Percentiles rank a stretch among this genome's conserved stretches.
These are phyloP conservation scores for Platanus orientalis DNA, from an alignment of 164 flowering plant genomes.

Conservation along the genomic window DNA sequence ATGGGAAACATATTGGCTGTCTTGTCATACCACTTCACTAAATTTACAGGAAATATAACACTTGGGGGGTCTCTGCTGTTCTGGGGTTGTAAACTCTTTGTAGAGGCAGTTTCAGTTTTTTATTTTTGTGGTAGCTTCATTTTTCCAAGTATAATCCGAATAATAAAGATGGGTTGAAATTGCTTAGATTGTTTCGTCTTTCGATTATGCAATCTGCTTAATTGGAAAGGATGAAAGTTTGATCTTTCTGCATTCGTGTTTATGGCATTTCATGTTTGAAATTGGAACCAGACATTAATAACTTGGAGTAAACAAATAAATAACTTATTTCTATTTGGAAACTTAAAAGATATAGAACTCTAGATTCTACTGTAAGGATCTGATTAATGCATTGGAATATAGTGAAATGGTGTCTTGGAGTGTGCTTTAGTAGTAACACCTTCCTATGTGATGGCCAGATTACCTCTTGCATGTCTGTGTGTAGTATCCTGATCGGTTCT, in stretches of 20 bases:
- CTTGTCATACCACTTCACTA: conserved; percentile 19
- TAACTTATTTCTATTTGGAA: no score
- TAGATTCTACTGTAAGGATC: no score
- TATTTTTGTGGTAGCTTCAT: conserved; percentile 23
- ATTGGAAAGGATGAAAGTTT: not conserved
- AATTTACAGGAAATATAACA: conserved; percentile 23
- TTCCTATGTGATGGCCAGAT: no score
- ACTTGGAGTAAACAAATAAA: no score
- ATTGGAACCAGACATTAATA: no score
- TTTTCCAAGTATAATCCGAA: conserved; percentile 24
- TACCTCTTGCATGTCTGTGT: no score
- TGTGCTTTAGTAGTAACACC: no score
- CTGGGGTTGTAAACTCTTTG: conserved; percentile 34
- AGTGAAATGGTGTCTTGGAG: no score
- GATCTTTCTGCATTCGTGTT: not conserved
- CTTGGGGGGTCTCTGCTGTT: conserved; percentile 18
- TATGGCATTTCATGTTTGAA: not conserved
- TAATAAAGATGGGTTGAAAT: conserved; percentile 25
- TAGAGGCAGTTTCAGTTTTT: conserved; percentile 26
- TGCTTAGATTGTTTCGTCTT: not conserved
- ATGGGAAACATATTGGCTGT: not conserved
- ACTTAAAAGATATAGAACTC: no score
- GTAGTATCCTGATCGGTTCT: no score
- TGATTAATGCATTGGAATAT: no score
- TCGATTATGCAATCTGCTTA: not conserved